These are phyloP conservation scores for Stramenopiles sp. DNA, from an alignment of 352 stramenopile species.

Conservation along the genomic window DNA sequence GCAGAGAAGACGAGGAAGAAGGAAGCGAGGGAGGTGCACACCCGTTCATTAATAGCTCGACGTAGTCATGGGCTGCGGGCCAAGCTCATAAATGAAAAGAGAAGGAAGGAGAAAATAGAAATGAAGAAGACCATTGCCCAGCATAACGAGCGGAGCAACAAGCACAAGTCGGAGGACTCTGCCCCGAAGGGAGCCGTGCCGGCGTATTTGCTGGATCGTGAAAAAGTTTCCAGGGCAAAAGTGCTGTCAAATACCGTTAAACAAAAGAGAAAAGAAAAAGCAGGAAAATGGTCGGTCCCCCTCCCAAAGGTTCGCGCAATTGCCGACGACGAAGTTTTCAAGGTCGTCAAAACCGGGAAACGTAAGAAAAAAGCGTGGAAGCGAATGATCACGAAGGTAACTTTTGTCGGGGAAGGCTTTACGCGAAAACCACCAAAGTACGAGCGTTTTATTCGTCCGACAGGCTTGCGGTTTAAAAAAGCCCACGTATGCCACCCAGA, in stretches of 20 bases:
- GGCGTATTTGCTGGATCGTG: constrained; percentile 96
- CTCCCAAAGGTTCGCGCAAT: constrained; percentile 96
- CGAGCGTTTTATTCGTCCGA: constrained; percentile 97
- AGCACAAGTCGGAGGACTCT: constrained; percentile 91
- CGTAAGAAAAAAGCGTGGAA: constrained; percentile 77
- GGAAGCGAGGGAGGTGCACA: constrained; percentile 90
- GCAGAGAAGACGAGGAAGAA: constrained; percentile 91
- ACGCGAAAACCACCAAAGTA: constrained; percentile 99
- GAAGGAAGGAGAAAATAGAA: constrained; percentile 99
- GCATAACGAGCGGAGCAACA: constrained; percentile 96
- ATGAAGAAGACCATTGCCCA: constrained; percentile 99
- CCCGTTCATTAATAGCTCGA: constrained; percentile 88
- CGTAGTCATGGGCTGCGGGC: constrained; percentile 93
- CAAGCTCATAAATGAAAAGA: constrained; percentile 97
- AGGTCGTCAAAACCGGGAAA: constrained; percentile 88
- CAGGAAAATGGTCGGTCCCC: constrained; percentile 98
- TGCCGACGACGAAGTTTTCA: constrained; percentile 99
- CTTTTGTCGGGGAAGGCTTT: constrained; percentile 98
- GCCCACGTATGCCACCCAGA: constrained; percentile 99
- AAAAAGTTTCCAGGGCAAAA: constrained; percentile 93
- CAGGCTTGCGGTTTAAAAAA: constrained; percentile 96
- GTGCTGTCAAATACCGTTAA: constrained; percentile 99
- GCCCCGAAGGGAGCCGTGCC: constrained; percentile 85
- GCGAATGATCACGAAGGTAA: constrained; percentile 70
- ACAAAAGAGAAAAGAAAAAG: constrained; percentile 99